Evolutionary conservation across 495 filamentous ascomycete genomes (phyloP).

Genomic region (Staphylotrichum longicolle): DNA sequence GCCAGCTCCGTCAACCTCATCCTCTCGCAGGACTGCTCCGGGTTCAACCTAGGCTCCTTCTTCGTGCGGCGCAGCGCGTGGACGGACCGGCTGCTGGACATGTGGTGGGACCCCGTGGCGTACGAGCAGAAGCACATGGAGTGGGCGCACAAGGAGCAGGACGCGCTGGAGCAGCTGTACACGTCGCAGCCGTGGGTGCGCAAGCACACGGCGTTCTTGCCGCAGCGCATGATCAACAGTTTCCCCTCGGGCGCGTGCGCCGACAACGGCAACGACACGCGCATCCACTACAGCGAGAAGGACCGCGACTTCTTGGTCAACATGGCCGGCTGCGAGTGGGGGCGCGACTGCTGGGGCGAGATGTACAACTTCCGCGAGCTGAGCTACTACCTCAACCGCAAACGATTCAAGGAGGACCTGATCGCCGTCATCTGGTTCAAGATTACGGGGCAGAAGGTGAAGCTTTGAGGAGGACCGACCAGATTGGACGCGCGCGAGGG

Average conservation of each 20-base stretch:
- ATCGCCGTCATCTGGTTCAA: slow-evolving; percentile 53
- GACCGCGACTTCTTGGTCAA: slow-evolving; percentile 96
- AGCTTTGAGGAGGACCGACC: slow-evolving; percentile 33
- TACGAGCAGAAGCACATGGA: slow-evolving; percentile 99
- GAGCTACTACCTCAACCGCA: slow-evolving; percentile 80
- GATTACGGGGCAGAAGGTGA: slow-evolving; percentile 55
- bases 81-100: slow-evolving; percentile 88
- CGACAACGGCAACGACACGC: slow-evolving; percentile 67
- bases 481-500: not conserved
- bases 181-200: slow-evolving; percentile 89
- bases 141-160: slow-evolving; percentile 98
- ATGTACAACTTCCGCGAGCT: slow-evolving; percentile 90
- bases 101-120: slow-evolving; percentile 98
- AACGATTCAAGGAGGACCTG: slow-evolving; percentile 62
- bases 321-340: slow-evolving; percentile 97
- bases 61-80: slow-evolving; percentile 80
- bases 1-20: slow-evolving; percentile 77
- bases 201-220: slow-evolving; percentile 81
- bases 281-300: slow-evolving; percentile 80
- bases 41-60: slow-evolving; percentile 97
- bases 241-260: slow-evolving; percentile 86
- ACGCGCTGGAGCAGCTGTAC: slow-evolving; percentile 91
- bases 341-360: slow-evolving; percentile 95
- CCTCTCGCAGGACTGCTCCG: slow-evolving; percentile 88
- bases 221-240: slow-evolving; percentile 89